phyloP scores from a whole-genome alignment of 169 alveolate genomes.

The Eimeria praecox region DNA sequence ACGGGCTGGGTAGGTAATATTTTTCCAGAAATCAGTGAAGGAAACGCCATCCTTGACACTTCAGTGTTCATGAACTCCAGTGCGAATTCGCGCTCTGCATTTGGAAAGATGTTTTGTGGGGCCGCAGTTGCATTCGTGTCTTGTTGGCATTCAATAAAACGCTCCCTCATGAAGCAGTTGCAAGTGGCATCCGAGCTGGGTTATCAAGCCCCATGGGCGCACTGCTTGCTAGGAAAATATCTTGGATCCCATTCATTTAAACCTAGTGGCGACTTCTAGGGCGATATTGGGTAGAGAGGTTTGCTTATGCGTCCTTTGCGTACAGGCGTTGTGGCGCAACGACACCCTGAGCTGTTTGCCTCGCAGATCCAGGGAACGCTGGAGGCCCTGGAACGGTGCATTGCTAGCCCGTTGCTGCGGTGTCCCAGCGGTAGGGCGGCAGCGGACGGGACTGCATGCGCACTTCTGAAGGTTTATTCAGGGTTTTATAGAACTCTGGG shows the following conservation, averaged over 20 bases:
- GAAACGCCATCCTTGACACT: not conserved
- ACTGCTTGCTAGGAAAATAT: not conserved
- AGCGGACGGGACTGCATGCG: conserved; percentile 79
- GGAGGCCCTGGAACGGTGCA: conserved; percentile 63
- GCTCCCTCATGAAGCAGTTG: not conserved
- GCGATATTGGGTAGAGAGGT: not conserved
- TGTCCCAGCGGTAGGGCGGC: conserved; percentile 63
- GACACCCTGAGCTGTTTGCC: conserved; percentile 24
- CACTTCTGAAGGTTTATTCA: conserved; percentile 63
- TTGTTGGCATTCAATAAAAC: not conserved
- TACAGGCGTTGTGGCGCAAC: conserved; percentile 76
- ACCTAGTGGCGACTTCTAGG: not conserved
- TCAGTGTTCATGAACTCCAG: not conserved
- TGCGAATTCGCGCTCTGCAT: not conserved
- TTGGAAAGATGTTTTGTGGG: not conserved
- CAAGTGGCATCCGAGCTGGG: not conserved
- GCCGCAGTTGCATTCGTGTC: not conserved
- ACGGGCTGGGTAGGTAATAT: conserved; percentile 73
- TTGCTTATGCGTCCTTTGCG: not conserved
- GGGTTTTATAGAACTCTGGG: not conserved
- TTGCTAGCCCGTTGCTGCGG: conserved; percentile 66
- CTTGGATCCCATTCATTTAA: not conserved
- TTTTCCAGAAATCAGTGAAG: not conserved
- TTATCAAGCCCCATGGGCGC: not conserved
- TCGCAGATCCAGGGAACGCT: conserved; percentile 43